A percentile compares a stretch with the other conserved stretches of the same genome.
These are phyloP conservation scores for Uncinocarpus reesii DNA, from an alignment of 2,329 filamentous ascomycete genomes.

Conservation along the genomic window DNA sequence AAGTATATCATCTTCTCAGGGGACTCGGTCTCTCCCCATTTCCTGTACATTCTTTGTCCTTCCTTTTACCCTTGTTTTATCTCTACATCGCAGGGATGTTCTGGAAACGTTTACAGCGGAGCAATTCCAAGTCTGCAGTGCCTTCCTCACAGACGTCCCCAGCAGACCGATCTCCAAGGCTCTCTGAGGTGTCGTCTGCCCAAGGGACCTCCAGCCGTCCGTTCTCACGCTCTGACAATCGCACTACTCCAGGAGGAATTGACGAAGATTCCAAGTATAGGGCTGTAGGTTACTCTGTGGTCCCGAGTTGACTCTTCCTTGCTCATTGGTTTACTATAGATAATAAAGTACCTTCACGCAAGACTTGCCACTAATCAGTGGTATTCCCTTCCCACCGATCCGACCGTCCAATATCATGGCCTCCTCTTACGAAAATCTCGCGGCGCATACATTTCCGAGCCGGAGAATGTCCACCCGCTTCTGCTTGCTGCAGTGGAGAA, in stretches of 20 bases:
- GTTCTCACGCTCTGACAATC: constrained; percentile 14
- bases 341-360: constrained; percentile 24
- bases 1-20: background rate
- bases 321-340: constrained; percentile 16
- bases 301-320: background rate
- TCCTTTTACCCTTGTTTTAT: constrained; percentile 4
- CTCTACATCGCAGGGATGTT: constrained; percentile 16
- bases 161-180: constrained; percentile 16
- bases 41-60: background rate
- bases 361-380: constrained; percentile 23
- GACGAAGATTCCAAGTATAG: constrained; percentile 22
- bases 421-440: constrained; percentile 34
- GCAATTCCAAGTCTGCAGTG: background rate
- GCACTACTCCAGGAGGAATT: constrained; percentile 16
- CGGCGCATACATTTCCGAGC: constrained; percentile 36
- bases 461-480: constrained; percentile 30
- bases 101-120: constrained; percentile 12
- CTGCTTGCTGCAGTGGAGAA: constrained; percentile 37
- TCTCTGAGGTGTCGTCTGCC: constrained; percentile 11
- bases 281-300: constrained; percentile 17
- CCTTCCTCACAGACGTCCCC: constrained; percentile 8
- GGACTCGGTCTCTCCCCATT: background rate
- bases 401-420: constrained; percentile 21
- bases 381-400: constrained; percentile 18
- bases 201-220: constrained; percentile 12